Conservation (phyloP, 2,329 filamentous ascomycete species). For the Rugonectria rugulosa region DNA sequence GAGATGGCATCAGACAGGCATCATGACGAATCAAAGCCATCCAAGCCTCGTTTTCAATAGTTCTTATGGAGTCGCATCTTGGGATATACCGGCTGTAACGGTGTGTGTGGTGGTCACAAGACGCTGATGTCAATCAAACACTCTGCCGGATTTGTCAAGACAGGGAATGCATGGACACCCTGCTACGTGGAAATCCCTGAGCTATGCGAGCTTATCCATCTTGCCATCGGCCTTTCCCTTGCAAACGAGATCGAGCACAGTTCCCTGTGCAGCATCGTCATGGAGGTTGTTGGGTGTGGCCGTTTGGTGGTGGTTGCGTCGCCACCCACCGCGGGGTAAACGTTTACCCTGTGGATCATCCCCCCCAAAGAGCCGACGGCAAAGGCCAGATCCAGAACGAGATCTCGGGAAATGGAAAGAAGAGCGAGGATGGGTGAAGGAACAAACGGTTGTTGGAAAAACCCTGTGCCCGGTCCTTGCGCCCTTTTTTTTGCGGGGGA, state of each 20-base stretch:
- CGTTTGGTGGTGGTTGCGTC: not conserved
- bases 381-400: not conserved
- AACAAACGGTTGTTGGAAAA: conserved; percentile 28
- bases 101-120: conserved; percentile 10
- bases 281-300: not conserved
- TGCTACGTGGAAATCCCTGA: not conserved
- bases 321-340: conserved; percentile 9
- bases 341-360: conserved; percentile 6
- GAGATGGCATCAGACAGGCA: not conserved
- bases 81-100: not conserved
- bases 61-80: not conserved
- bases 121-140: conserved; percentile 4
- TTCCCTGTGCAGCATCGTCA: not conserved
- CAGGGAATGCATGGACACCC: not conserved
- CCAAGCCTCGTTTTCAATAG: not conserved
- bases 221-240: too few species aligned
- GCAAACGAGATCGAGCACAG: too few species aligned
- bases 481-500: conserved; percentile 13
- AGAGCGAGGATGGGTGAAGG: not conserved
- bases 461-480: conserved; percentile 9
- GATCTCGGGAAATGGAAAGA: not conserved
- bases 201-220: too few species aligned
- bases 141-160: conserved; percentile 11
- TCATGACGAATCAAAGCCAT: conserved; percentile 8
- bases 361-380: not conserved